These are phyloP conservation scores for Boletus subparvulus DNA, from an alignment of 768 basidiomycete species.

Conservation along the genomic window DNA sequence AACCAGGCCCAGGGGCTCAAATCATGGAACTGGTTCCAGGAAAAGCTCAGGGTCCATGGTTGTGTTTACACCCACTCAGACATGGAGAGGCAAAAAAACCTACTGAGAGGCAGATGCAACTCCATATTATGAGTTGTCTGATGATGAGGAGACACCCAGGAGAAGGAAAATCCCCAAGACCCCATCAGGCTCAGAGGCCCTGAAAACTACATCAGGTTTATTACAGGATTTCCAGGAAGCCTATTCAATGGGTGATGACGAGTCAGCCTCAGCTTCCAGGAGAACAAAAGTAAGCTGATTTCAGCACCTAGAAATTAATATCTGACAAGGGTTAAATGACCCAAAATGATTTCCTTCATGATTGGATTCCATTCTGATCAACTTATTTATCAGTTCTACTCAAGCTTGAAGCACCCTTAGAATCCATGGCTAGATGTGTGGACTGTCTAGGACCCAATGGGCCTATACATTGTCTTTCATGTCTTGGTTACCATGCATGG, in stretches of 20 bases:
- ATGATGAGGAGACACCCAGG: background rate
- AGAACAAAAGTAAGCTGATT: no score
- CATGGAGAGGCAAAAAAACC: background rate
- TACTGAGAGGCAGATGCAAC: background rate
- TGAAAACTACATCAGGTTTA: no score
- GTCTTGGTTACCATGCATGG: background rate
- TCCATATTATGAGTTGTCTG: background rate
- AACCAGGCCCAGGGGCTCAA: background rate
- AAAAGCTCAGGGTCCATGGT: background rate
- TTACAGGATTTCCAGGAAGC: no score
- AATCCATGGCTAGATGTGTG: background rate
- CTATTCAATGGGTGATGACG: no score
- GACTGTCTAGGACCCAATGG: background rate
- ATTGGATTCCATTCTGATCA: background rate
- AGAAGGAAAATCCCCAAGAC: no score
- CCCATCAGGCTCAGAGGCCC: no score
- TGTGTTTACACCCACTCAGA: background rate
- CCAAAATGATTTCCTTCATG: background rate
- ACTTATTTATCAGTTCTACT: background rate
- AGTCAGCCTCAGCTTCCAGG: no score
- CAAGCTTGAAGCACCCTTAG: background rate
- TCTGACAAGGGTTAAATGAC: no score
- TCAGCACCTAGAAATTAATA: no score
- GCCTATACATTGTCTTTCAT: background rate
- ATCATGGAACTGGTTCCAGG: no score